Evolutionary conservation across 2,329 filamentous ascomycete species (phyloP).

Genomic region (Huntiella bhutanensis): DNA sequence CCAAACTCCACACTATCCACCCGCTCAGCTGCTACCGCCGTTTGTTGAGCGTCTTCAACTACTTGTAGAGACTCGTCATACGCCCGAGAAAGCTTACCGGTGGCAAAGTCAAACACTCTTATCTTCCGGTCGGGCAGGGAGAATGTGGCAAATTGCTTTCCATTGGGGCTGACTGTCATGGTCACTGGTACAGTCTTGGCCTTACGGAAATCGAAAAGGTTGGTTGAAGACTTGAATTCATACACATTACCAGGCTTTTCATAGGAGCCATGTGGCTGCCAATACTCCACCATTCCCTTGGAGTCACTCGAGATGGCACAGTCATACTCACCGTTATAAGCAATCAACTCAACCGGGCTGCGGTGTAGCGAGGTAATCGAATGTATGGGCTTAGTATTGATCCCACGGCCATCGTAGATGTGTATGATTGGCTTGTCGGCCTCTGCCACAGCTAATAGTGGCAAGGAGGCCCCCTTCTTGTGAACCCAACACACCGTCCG

Average conservation of each 20-base stretch:
- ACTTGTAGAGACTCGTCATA: constrained; percentile 90
- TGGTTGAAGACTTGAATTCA: constrained; percentile 81
- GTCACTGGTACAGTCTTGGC: constrained; percentile 68
- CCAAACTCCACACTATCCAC: constrained; percentile 87
- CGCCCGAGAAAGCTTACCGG: constrained; percentile 71
- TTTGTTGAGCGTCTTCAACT: constrained; percentile 86
- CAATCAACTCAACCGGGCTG: constrained; percentile 63
- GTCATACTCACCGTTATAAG: constrained; percentile 73
- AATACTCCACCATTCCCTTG: constrained; percentile 91
- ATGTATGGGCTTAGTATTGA: constrained; percentile 57
- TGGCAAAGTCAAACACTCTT: constrained; percentile 78
- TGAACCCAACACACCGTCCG: constrained; percentile 86
- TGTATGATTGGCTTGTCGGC: constrained; percentile 52
- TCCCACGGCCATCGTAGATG: constrained; percentile 79
- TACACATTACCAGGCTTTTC: constrained; percentile 89
- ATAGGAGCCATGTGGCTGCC: constrained; percentile 61
- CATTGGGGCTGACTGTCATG: constrained; percentile 69
- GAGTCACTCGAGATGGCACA: constrained; percentile 84
- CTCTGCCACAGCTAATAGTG: constrained; percentile 67
- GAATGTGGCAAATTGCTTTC: constrained; percentile 69
- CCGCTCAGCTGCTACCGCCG: constrained; percentile 63
- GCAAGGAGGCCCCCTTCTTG: constrained; percentile 66
- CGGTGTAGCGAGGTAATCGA: constrained; percentile 65
- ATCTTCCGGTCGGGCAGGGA: constrained; percentile 90
- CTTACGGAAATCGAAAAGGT: constrained; percentile 94